Evolutionary conservation across 257 asterid species (phyloP), one percentile per base, ranked within the genome.

Genomic region (Prunella vulgaris): DNA sequence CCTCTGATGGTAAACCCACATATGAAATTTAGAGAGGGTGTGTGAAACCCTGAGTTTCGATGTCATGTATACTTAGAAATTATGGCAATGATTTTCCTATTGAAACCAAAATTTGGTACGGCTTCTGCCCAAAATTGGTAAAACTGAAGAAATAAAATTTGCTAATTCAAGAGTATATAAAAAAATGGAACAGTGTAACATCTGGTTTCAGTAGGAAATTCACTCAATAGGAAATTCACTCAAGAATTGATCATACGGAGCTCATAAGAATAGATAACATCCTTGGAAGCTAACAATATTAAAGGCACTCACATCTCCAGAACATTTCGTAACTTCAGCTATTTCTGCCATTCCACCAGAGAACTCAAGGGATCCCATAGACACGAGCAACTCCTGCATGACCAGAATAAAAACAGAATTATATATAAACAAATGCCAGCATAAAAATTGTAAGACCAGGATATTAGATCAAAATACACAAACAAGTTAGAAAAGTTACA

Each of bases 221-320:
- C n/a, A n/a, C n/a, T n/a, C n/a, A n/a, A n/a, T n/a, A n/a, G n/a
- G n/a, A n/a, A n/a, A n/a, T n/a, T n/a, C n/a, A n/a, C n/a, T n/a
- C n/a, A n/a, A n/a, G n/a, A n/a, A n/a, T n/a, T n/a, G n/a, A 30
- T 30, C 38, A 5, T 5, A 10, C 10, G 38, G 38, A 33, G 38
- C 1, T 33, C 38, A 33, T 7, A 33, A 33, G 38, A 33, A 5
- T 10, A 33, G 38, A 33, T 33, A 2, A 33, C 10, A 33, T 33
- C 48, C 13, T 48, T 57, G 46, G 33, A 18, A 60, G 10, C 17
- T 46, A 61, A 14, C 15, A 14, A 22, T 13, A 42, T 42, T 3
- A 13, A 13, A 13, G 51, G 69, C 63, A 87, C 99, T 87, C 78
- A 94, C 97, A 83, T 94, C 99, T 51, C 99, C 99, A 7, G 83